phyloP scores from a whole-genome alignment of 106 monocot species.

The Dactylorhiza incarnata region DNA sequence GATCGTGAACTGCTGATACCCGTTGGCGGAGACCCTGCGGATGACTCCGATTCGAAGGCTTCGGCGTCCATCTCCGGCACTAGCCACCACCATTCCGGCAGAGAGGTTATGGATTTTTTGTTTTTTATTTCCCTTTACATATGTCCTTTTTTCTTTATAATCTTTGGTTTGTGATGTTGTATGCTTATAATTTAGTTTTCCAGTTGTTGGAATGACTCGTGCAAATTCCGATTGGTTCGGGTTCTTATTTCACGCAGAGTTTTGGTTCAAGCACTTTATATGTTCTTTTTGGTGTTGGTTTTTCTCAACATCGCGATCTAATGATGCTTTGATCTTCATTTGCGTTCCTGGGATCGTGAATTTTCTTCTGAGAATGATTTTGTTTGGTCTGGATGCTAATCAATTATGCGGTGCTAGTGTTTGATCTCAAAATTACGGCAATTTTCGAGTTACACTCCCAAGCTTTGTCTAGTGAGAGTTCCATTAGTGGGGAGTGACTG shows the following conservation, averaged over 20 bases:
- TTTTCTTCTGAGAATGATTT: background rate
- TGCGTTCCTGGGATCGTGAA: background rate
- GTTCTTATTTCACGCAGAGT: background rate
- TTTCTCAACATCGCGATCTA: background rate
- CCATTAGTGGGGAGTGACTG: background rate
- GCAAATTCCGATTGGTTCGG: background rate
- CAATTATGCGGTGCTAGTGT: background rate
- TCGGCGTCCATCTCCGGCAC: conserved; percentile 19
- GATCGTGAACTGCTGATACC: conserved; percentile 62
- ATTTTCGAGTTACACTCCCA: background rate
- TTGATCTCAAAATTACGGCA: background rate
- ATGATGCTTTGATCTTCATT: background rate
- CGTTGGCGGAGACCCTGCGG: conserved; percentile 17
- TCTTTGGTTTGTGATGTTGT: background rate
- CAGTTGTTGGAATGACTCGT: background rate
- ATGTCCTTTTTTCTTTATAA: background rate
- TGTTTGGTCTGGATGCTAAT: background rate
- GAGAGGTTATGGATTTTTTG: conserved; percentile 25
- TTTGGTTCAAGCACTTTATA: background rate
- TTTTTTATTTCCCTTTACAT: background rate
- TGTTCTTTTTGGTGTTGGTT: background rate
- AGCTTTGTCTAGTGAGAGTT: background rate
- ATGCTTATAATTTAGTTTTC: background rate
- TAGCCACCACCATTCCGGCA: conserved; percentile 33
- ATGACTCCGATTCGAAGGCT: conserved; percentile 25